Conservation (phyloP, 257 asterid species). For the Craterostigma plantagineum region DNA sequence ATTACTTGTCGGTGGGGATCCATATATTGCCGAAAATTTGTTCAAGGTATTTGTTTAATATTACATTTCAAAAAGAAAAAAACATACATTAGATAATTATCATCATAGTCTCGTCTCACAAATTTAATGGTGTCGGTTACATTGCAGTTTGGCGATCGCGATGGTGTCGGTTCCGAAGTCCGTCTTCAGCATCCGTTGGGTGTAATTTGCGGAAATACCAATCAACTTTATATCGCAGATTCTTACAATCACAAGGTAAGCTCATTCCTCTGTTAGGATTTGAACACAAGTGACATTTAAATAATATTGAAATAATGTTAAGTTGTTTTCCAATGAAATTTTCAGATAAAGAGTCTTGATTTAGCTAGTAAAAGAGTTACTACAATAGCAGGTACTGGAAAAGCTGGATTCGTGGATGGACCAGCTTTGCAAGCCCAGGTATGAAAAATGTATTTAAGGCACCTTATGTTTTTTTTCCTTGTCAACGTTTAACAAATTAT, state of each 20-base stretch:
- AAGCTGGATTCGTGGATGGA: slow-evolving; percentile 95
- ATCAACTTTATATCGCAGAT: slow-evolving; percentile 68
- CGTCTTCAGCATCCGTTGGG: slow-evolving; percentile 98
- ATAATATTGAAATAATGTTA: not conserved
- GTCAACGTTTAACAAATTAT: too few species aligned
- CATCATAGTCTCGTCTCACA: not conserved
- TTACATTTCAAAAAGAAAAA: slow-evolving; percentile 9
- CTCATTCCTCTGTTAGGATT: not conserved
- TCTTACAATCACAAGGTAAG: slow-evolving; percentile 92
- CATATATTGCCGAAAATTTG: slow-evolving; percentile 67
- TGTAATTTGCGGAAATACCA: slow-evolving; percentile 49
- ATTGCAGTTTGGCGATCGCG: slow-evolving; percentile 85
- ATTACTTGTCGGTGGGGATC: slow-evolving; percentile 92
- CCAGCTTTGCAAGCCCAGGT: slow-evolving; percentile 66
- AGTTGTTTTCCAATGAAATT: not conserved
- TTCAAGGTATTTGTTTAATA: too few species aligned
- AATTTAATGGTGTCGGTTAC: slow-evolving; percentile 7
- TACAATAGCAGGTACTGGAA: slow-evolving; percentile 85
- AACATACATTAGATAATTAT: slow-evolving; percentile 1
- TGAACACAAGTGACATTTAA: not conserved
- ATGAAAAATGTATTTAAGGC: slow-evolving; percentile 1
- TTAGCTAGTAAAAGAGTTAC: slow-evolving; percentile 54
- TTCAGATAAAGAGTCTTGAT: slow-evolving; percentile 82
- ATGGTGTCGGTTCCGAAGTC: slow-evolving; percentile 83
- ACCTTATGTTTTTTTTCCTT: not conserved